Evolutionary conservation across 306 rosid genomes (phyloP), one percentile per base, ranked within the genome.

Genomic region (Rosa rugosa): DNA sequence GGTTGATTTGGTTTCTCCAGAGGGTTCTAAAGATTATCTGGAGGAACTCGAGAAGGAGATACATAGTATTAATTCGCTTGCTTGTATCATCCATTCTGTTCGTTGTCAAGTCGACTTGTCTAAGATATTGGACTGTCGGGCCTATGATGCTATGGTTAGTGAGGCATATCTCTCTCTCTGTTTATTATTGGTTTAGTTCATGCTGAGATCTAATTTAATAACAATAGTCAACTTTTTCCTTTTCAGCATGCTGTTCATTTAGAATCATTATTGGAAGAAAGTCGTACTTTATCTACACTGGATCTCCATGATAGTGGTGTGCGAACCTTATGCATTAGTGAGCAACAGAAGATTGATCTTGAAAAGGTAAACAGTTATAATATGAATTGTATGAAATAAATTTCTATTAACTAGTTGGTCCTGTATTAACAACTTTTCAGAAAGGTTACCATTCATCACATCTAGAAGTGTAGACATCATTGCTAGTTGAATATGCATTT

Each of bases 1-100:
- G 91, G 96, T 92, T 86, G 99, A 95, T 89, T 88, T 95, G 94
- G 94, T 91, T 80, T 86, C 97, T 87, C 85, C 89, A 77, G 95
- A 91, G 77, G 86, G 86, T 49, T 84, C 89, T 75, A 91, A 73
- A 56, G 83, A 78, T 80, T 79, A 75, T 82, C 80, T 91, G 85
- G 87, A 91, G 85, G 90, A 91, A 83, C 90, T 95, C 27, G 96
- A 90, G 84, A 91, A 84, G 80, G 99, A 92, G 82, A 92, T 95
- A 77, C 92, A 77, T 85, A 87, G 82, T 73, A 88, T 95, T 71
- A 95, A 95, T 57, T 83, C 98, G 22, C 99, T 95, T 18, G 94
- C 89, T 72, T 90, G 78, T 75, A 89, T 92, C 79, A 83, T 95
- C 77, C 94, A 76, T 79, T 85, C 99, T 40, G 83, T 88, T 59